Percentiles rank a stretch among this genome's conserved stretches.
phyloP scores from a whole-genome alignment of 306 rosid genomes.

The Corylus americana region DNA sequence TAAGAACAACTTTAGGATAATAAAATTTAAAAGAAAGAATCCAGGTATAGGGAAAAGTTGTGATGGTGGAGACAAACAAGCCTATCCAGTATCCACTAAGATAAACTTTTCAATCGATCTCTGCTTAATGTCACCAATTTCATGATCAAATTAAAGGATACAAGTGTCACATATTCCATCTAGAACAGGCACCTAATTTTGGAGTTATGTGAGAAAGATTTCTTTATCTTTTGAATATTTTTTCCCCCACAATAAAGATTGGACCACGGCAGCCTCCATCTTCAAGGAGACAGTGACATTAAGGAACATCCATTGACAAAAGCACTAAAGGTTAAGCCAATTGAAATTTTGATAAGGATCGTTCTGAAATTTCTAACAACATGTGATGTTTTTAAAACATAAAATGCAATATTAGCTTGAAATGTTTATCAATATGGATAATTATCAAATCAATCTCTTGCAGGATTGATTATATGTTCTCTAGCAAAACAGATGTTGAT shows the following conservation, averaged over 20 bases:
- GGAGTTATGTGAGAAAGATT: too few relatives aligned
- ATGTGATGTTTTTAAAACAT: too few relatives aligned
- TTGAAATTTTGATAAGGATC: neutral
- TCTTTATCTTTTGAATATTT: neutral
- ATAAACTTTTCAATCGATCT: neutral
- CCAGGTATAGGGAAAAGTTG: neutral
- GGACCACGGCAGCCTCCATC: slow-evolving; percentile 2
- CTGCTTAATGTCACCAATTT: neutral
- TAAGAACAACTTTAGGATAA: neutral
- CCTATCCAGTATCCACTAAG: neutral
- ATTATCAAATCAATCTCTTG: too few relatives aligned
- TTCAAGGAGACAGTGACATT: neutral
- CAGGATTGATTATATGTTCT: too few relatives aligned
- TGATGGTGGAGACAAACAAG: neutral
- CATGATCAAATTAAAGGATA: neutral
- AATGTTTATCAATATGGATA: too few relatives aligned
- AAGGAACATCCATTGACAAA: neutral
- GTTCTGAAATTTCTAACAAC: too few relatives aligned
- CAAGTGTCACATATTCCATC: too few relatives aligned
- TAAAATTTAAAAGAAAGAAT: neutral
- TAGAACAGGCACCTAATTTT: too few relatives aligned
- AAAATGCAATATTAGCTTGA: too few relatives aligned
- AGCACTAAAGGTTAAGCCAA: neutral
- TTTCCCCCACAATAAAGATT: neutral
- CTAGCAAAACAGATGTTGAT: too few relatives aligned